Evolutionary conservation across 179 eudicot genomes (phyloP), one percentile per base, ranked within the genome.

Genomic region (Amaranthus tricolor): DNA sequence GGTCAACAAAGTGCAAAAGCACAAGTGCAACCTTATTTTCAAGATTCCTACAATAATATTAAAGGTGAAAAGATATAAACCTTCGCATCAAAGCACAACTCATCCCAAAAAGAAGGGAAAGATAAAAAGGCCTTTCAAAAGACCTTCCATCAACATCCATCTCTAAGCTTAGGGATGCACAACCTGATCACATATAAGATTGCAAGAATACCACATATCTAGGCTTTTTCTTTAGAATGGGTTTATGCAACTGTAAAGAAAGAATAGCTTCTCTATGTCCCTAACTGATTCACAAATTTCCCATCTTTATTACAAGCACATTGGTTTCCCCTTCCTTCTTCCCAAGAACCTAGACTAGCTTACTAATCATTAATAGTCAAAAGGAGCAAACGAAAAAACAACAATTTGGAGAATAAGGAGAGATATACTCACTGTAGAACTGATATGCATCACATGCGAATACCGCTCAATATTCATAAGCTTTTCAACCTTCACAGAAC

Each of bases 391-490:
- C 14, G 3, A 50, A n/a, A 49, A 68, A 16, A 49, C 52, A 48
- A 7, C 10, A 62, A 8, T 55, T 11, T 6, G 54, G 48, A 4
- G 10, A 8, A 31, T 48, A 60, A 9, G 40, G 68, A 47, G 17
- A 66, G 58, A 70, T 68, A 49, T 53, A 84, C 91, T 88, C 83
- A 96, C 99, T 6, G 99, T 93, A 74, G 99, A 96, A 83, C 99
- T 96, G 78, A 96, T 93, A 82, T 96, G 99, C 99, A 96, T 96
- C 85, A 96, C 98, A 79, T 96, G 99, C 63, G 99, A 96, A 79
- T 96, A 96, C 44, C 91, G 88, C 84, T 96, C 99, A 68, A 96
- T 81, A 54, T 89, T 91, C 99, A 96, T 96, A 50, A 88, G 94
- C 83, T 87, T 93, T 77, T 93, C 99, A 52, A 96, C 99, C 45